A percentile compares a stretch with the other conserved stretches of the same genome.
Evolutionary conservation across 352 stramenopile genomes (phyloP).

Genomic region (Peronospora destructor): DNA sequence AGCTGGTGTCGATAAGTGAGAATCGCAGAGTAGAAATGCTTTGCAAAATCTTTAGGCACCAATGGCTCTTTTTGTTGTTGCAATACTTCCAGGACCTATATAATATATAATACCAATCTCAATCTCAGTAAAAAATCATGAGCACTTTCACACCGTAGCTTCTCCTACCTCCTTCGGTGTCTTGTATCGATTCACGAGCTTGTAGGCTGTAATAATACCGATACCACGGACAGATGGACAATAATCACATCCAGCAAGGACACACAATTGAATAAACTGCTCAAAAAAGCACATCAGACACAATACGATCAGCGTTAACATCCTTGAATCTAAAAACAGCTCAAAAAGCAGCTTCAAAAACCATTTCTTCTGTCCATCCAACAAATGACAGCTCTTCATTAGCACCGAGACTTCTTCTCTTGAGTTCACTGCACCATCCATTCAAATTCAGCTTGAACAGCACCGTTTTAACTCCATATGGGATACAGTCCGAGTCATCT

Average conservation of each 20-base stretch:
- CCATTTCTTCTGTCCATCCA: conserved; percentile 84
- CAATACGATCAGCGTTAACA: background rate
- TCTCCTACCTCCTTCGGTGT: conserved; percentile 42
- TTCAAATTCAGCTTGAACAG: conserved; percentile 92
- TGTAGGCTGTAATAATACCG: conserved; percentile 81
- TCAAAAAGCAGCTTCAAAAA: conserved; percentile 13
- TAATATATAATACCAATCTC: background rate
- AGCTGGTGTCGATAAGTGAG: conserved; percentile 87
- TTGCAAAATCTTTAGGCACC: conserved; percentile 35
- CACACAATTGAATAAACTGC: conserved; percentile 77
- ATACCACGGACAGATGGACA: conserved; percentile 65
- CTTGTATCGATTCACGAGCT: conserved; percentile 50
- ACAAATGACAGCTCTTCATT: conserved; percentile 81
- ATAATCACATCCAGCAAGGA: conserved; percentile 88
- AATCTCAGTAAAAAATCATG: background rate
- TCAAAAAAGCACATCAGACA: conserved; percentile 1
- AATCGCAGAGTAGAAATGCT: conserved; percentile 56
- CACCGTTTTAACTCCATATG: conserved; percentile 88
- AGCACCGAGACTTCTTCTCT: conserved; percentile 62
- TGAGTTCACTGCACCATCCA: conserved; percentile 85
- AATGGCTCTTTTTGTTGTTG: conserved; percentile 36
- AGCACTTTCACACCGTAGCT: background rate
- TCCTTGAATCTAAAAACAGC: background rate
- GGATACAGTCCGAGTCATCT: conserved; percentile 94
- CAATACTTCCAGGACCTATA: conserved; percentile 51